Evolutionary conservation across 768 basidiomycete genomes (phyloP), one percentile per base, ranked within the genome.

Genomic region (Trametopsis cervina): DNA sequence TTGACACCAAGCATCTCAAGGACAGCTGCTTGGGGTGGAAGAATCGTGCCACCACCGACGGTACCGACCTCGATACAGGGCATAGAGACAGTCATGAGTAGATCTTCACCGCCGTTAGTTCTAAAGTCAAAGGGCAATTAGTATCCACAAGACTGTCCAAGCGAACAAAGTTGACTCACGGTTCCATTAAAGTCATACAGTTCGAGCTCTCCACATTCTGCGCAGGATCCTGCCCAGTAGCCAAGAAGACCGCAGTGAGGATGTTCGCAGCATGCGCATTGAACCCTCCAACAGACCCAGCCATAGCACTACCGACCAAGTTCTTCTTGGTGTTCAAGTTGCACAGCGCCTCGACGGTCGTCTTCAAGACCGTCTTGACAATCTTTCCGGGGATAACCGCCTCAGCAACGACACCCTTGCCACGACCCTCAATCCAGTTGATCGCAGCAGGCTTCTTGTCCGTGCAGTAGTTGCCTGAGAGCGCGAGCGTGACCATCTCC

Each of bases 361-460:
- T 98, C 82, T 98, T 99, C 58, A 99, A 69, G 55, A 99, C 92
- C 29, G 69, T 76, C 76, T 83, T 84, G 49, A 99, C 93, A 27
- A 93, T 71, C 54, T 81, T 80, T 0, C 94, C 94, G 0, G 95
- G 89, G 25, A 99, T 69, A 41, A 98, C 76, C 2, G 94, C 93
- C 69, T 99, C 95, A 0, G 92, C 95, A 42, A 98, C 94, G 17
- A 99, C 87, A 46, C 89, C 89, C 85, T 99, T 99, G 21, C 96
- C 96, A 36, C 96, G 76, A 1, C 96, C 96, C 68, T 98, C 95
- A 54, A 98, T 98, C 96, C 96, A 99, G 69, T 98, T 99, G 68
- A 99, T 96, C 39, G 96, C 96, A 9, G 96, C 90, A 0, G 96
- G 89, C 71, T 99, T 99, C 84, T 99, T 99, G 71, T 99, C 96